Percentiles rank a stretch among this genome's conserved stretches.
Evolutionary conservation across 345 rosid species (phyloP).

Genomic region (Raphanus raphanistrum): DNA sequence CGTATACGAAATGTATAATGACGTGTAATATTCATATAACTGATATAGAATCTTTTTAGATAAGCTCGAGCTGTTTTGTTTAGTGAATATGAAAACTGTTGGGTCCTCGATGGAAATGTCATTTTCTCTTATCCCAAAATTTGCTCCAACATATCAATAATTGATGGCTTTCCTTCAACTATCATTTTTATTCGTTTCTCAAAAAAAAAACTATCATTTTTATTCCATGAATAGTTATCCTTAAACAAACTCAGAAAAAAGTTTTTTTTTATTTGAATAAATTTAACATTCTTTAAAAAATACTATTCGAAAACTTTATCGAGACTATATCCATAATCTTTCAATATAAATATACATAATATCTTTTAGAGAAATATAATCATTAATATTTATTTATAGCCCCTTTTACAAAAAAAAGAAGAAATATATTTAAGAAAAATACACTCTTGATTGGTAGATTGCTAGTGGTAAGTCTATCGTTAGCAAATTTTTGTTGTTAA

Average conservation of each 20-base stretch:
- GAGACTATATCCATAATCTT: constrained; percentile 15
- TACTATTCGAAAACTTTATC: constrained; percentile 15
- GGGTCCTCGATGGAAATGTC: constrained; percentile 30
- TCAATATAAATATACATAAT: not conserved
- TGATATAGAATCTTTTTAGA: constrained; percentile 24
- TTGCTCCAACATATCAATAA: constrained; percentile 29
- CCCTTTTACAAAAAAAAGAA: not conserved
- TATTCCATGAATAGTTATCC: too few species aligned
- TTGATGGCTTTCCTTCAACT: constrained; percentile 29
- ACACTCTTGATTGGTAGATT: not conserved
- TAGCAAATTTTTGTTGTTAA: not conserved
- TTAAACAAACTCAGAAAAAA: too few species aligned
- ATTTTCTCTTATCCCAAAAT: constrained; percentile 33
- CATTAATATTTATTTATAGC: not conserved
- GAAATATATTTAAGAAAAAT: too few species aligned
- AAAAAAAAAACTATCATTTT: too few species aligned
- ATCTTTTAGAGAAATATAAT: too few species aligned
- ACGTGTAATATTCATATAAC: not conserved
- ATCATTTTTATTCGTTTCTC: not conserved
- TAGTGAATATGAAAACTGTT: constrained; percentile 11
- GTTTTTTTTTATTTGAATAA: too few species aligned
- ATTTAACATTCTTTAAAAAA: too few species aligned
- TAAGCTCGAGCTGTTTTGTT: constrained; percentile 31
- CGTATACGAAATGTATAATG: constrained; percentile 30
- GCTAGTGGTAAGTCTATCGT: not conserved